Conservation (phyloP, 805 yeast genomes). For the Candida sakaeoensis region DNA sequence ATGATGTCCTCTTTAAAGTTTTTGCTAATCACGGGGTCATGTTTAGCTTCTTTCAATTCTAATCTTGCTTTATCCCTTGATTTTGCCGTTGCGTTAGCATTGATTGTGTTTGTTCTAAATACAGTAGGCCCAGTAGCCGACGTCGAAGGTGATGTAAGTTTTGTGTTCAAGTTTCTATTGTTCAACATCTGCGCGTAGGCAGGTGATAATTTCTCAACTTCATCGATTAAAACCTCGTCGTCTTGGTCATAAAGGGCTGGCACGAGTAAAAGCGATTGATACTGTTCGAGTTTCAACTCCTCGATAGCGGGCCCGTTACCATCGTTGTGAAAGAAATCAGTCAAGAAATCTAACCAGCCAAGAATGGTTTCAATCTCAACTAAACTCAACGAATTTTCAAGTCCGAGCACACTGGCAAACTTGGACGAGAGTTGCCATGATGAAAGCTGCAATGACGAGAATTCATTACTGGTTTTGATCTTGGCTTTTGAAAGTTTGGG, state of each 20-base stretch:
- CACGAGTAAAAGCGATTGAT: slow-evolving; percentile 59
- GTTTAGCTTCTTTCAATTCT: slow-evolving; percentile 39
- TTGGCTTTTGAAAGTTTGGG: slow-evolving; percentile 60
- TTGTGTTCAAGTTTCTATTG: slow-evolving; percentile 33
- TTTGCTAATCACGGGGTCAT: slow-evolving; percentile 42
- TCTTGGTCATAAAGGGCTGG: slow-evolving; percentile 63
- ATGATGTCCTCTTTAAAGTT: slow-evolving; percentile 61
- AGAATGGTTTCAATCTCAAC: slow-evolving; percentile 66
- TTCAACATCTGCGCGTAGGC: slow-evolving; percentile 47
- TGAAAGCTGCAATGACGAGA: too few species aligned
- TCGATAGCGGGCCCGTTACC: slow-evolving; percentile 78
- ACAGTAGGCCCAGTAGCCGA: too few species aligned
- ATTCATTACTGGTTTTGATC: too few species aligned
- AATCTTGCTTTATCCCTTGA: slow-evolving; percentile 46
- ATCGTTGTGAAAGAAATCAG: slow-evolving; percentile 71
- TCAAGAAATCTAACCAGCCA: slow-evolving; percentile 63
- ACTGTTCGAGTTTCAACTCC: slow-evolving; percentile 56
- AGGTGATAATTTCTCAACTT: slow-evolving; percentile 57
- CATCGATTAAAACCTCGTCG: slow-evolving; percentile 44
- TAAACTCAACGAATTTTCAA: slow-evolving; percentile 45
- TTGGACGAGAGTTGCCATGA: slow-evolving; percentile 47
- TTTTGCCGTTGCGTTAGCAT: slow-evolving; percentile 66
- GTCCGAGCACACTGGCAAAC: slow-evolving; percentile 40
- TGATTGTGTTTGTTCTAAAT: slow-evolving; percentile 63
- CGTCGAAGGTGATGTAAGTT: slow-evolving; percentile 25